Base-by-base conservation (phyloP, 257 asterid species). In the Sherardia arvensis region DNA sequence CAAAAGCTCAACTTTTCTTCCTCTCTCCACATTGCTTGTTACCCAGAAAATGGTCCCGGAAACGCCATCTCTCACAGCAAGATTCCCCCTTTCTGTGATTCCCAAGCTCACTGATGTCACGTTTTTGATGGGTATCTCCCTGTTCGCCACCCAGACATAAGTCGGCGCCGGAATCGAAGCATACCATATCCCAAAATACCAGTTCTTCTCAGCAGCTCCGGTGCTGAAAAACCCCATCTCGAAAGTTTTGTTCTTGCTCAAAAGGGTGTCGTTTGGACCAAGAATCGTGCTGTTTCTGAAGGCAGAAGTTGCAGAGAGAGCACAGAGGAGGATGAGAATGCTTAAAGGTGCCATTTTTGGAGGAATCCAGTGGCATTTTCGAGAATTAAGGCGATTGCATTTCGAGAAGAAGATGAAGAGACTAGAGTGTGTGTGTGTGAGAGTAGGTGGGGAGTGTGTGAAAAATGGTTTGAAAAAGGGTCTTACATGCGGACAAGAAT, bases 151-250 rank as follows among this genome's bases (percentile, higher is more conserved):
- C 97, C 97, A 90, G 62, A 85, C 91, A 53, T 74, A 77, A 2
- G 85, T 80, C n/a, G 78, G 83, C 7, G 79, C 74, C 3, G 91
- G 87, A 60, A 84, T 76, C 21, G 94, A 80, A 78, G 82, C 86
- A 62, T 86, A 86, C 87, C 91, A 78, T 66, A 89, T 81, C 47
- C 96, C 96, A 2, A 86, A 73, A 59, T 83, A 89, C 89, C 95
- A 86, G 21, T n/a, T 76, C 7, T 40, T 49, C 26, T 65, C 81
- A 47, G 76, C 81, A 26, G 27, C 61, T 7, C 76, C 72, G 25
- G 79, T 80, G 62, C 78, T 62, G 83, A 89, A 89, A 54, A 89
- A 82, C 0, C 95, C 94, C 56, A 81, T 49, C 78, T 53, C 65
- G 62, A 84, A 89, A 26, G 88, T 81, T 49, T 20, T 74, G 79